phyloP scores from a whole-genome alignment of 768 basidiomycete species.

The Tricholoma terreum region DNA sequence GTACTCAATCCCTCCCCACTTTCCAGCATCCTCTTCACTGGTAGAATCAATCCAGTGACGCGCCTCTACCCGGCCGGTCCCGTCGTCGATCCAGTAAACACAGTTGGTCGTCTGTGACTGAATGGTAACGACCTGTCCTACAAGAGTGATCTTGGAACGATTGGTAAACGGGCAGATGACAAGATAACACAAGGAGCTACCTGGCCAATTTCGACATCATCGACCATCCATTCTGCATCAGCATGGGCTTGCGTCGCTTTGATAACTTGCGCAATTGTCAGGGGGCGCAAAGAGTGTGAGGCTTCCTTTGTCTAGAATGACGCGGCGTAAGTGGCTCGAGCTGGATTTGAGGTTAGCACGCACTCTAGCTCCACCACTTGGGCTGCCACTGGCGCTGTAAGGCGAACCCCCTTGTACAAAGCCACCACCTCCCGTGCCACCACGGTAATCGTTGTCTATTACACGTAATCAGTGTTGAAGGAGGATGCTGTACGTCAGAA shows the following conservation, averaged over 20 bases:
- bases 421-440: slow-evolving; percentile 55
- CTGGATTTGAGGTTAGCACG: slow-evolving; percentile 7
- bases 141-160: slow-evolving; percentile 57
- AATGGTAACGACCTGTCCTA: slow-evolving; percentile 70
- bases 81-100: slow-evolving; percentile 81
- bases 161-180: neutral
- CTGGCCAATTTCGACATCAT: slow-evolving; percentile 77
- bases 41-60: slow-evolving; percentile 80
- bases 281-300: slow-evolving; percentile 52
- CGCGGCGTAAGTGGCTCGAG: neutral
- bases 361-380: slow-evolving; percentile 48
- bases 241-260: slow-evolving; percentile 80
- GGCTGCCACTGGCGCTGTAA: slow-evolving; percentile 56
- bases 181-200: slow-evolving; percentile 34
- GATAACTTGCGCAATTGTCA: slow-evolving; percentile 73
- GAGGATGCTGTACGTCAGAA: neutral
- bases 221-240: slow-evolving; percentile 87
- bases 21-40: slow-evolving; percentile 50
- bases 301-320: slow-evolving; percentile 33
- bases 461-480: slow-evolving; percentile 4
- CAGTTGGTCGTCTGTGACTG: slow-evolving; percentile 76
- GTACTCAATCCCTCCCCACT: slow-evolving; percentile 47
- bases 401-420: slow-evolving; percentile 61
- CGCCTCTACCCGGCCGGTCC: slow-evolving; percentile 74
- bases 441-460: slow-evolving; percentile 44